Evolutionary conservation across 106 monocot species (phyloP).

Genomic region (Dendrobium huoshanense): DNA sequence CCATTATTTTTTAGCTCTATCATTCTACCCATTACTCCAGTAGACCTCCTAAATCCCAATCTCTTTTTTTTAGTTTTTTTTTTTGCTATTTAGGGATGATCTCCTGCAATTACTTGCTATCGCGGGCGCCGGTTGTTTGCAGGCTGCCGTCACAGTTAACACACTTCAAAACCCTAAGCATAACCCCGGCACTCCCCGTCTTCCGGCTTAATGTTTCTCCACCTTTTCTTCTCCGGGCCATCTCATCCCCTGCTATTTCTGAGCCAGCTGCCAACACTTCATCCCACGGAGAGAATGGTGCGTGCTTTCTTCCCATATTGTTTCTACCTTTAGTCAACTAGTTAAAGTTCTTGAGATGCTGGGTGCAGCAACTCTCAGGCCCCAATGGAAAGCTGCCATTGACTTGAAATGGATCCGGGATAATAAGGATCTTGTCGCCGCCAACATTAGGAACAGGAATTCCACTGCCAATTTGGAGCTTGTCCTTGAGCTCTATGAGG

Average conservation of each 20-base stretch:
- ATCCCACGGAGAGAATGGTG: conserved; percentile 36
- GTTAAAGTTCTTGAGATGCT: background rate
- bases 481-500: conserved; percentile 80
- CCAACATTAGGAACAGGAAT: conserved; percentile 73
- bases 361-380: conserved; percentile 20
- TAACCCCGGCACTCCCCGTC: conserved; percentile 19
- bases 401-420: conserved; percentile 99
- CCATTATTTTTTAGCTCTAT: background rate
- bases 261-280: conserved; percentile 9
- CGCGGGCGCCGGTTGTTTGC: conserved; percentile 17
- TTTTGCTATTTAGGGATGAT: background rate
- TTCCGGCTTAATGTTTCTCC: background rate
- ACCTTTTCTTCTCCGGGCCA: conserved; percentile 13
- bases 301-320: background rate
- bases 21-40: background rate
- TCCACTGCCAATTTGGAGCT: conserved; percentile 75
- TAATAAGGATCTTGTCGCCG: conserved; percentile 62
- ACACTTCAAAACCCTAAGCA: conserved; percentile 13
- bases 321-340: background rate
- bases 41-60: background rate
- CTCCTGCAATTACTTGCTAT: background rate
- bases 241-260: conserved; percentile 18
- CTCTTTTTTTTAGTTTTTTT: background rate
- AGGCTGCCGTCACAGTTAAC: background rate
- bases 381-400: conserved; percentile 86